Evolutionary conservation across 2,329 filamentous ascomycete species (phyloP).

Genomic region (Fusarium buharicum): DNA sequence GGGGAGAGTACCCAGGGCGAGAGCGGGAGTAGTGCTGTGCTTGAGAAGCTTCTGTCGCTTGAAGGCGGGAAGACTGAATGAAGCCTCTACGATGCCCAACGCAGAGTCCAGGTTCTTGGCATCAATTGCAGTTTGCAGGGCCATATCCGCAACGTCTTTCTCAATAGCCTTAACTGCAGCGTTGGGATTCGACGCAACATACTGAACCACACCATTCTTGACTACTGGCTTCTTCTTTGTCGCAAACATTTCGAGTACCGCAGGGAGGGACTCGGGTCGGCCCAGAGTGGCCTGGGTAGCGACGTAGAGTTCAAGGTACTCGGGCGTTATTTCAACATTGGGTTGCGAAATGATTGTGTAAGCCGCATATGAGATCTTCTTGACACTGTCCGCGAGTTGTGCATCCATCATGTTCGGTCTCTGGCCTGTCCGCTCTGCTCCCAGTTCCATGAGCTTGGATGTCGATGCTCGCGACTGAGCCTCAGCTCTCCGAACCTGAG

Average conservation of each 20-base stretch:
- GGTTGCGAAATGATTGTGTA: conserved; percentile 77
- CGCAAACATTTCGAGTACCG: conserved; percentile 83
- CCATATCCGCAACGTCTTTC: conserved; percentile 73
- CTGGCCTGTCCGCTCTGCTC: conserved; percentile 49
- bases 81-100: conserved; percentile 77
- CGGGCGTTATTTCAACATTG: conserved; percentile 81
- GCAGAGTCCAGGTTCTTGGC: conserved; percentile 81
- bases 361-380: conserved; percentile 68
- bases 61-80: conserved; percentile 74
- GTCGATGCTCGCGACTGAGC: conserved; percentile 58
- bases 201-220: conserved; percentile 67
- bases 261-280: conserved; percentile 79
- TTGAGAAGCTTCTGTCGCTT: conserved; percentile 73
- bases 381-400: conserved; percentile 57
- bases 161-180: conserved; percentile 78
- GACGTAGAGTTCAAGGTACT: conserved; percentile 79
- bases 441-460: conserved; percentile 64
- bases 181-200: conserved; percentile 72
- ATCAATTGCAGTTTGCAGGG: conserved; percentile 82
- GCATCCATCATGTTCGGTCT: conserved; percentile 46
- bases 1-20: conserved; percentile 69
- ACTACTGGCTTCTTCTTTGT: conserved; percentile 78
- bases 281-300: conserved; percentile 78
- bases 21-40: conserved; percentile 68
- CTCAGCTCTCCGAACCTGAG: conserved; percentile 54